Base-by-base conservation (phyloP, 495 filamentous ascomycete species). In the Penicillium canescens region DNA sequence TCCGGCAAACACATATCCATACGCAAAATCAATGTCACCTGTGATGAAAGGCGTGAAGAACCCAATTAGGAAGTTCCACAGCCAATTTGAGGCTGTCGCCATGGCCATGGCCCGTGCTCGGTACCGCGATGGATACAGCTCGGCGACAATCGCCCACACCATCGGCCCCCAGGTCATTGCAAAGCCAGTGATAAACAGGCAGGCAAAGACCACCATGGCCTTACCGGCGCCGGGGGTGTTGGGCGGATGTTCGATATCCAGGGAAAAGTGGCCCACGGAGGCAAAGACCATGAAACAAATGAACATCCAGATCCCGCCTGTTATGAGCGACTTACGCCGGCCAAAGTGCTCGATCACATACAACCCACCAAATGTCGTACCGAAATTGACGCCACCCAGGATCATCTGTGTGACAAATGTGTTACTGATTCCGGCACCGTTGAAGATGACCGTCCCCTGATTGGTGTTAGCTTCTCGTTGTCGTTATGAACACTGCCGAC, bases 31-130 rank as follows among this genome's bases (percentile, higher is more conserved):
- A 57, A 94, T 92, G 14, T 79, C 81, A 0, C 68, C 64, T 6
- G 82, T 85, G 57, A 90, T 89, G 59, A 88, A 85, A 0, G 89
- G 88, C 0, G 89, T 91, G 69, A 92, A 88, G 72, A 93, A 91
- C 0, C 82, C 80, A 46, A 94, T 78, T 46, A 92, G 64, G 72
- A 92, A 95, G 61, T 94, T 96, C 86, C 86, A 93, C 34, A 86
- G 76, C 91, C 91, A 96, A 71, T 94, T 96, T 16, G 82, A 83
- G 2, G 87, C 84, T 0, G 91, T 93, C 7, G 87, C 86, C 12
- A 91, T 63, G n/a, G 85, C 86, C 85, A 91, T 91, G 16, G 79
- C 84, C 10, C 82, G 79, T 0, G 87, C 87, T 8, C 89, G 81
- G 57, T 90, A 91, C 21, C 83, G 76, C 14, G 82, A 80, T 14